Percentiles rank a stretch among this genome's conserved stretches.
These are phyloP conservation scores for Darksidea phi DNA, from an alignment of 495 filamentous ascomycete genomes.

Conservation along the genomic window DNA sequence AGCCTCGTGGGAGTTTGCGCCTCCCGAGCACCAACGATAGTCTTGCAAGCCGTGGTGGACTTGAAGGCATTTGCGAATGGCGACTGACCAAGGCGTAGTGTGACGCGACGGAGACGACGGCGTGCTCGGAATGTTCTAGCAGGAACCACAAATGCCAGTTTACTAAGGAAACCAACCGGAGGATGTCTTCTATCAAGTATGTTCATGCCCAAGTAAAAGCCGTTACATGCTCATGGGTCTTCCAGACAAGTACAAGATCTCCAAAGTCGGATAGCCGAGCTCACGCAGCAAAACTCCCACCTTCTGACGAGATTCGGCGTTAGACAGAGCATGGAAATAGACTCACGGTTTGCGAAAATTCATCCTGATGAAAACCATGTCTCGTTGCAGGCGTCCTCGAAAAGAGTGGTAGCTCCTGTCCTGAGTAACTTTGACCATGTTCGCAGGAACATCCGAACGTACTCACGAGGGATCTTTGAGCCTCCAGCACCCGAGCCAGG, in stretches of 20 bases:
- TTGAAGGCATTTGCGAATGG: not conserved
- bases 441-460: constrained; percentile 68
- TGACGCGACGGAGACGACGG: constrained; percentile 92
- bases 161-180: constrained; percentile 96
- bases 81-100: constrained; percentile 52
- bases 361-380: constrained; percentile 60
- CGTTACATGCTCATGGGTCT: not conserved
- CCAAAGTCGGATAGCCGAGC: constrained; percentile 79
- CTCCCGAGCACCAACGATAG: not conserved
- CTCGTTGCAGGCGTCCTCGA: not conserved
- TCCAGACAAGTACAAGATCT: constrained; percentile 87
- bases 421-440: constrained; percentile 69
- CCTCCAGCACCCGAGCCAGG: constrained; percentile 68
- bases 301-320: constrained; percentile 58
- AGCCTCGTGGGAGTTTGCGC: not conserved
- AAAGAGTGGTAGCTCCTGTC: constrained; percentile 46
- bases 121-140: constrained; percentile 94
- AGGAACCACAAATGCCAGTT: constrained; percentile 96
- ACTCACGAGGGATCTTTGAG: constrained; percentile 78
- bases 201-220: constrained; percentile 25
- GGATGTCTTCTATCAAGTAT: constrained; percentile 97
- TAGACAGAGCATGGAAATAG: constrained; percentile 57
- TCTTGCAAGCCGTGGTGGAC: not conserved
- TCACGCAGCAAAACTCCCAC: constrained; percentile 70
- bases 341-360: constrained; percentile 46